Base-by-base conservation (phyloP, 768 basidiomycete species). In the Tricholoma bakamatsutake region DNA sequence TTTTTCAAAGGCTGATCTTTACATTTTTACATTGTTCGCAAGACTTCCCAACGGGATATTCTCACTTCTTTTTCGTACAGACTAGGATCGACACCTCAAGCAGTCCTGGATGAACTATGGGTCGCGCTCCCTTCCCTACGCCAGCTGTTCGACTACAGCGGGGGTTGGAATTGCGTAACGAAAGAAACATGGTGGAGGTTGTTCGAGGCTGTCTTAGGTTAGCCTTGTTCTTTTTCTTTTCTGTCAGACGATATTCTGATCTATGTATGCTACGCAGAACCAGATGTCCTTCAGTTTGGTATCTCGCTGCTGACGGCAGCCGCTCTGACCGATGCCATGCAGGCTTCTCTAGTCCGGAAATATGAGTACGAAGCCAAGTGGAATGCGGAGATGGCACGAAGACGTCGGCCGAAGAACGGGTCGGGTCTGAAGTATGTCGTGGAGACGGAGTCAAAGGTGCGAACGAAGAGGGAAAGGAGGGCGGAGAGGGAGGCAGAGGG, bases 31-130 rank as follows among this genome's bases (percentile, higher is more conserved):
- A 52, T 47, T 31, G 49, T 11, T 35, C 17, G 28, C 9, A 55
- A 86, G 84, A 69, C 67, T 43, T 76, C 81, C 3, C 84, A 87
- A 57, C 77, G 81, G 15, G 81, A 85, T 46, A 64, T 87, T 30
- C 67, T 87, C 13, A 64, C 64, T 0, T 70, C 76, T 0, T 69
- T 86, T 33, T 62, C 67, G 11, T 85, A 77, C 65, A 63, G 67
- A 18, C 66, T 87, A 2, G 81, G 82, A 0, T 76, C 73, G 34
- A 76, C 75, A 7, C 83, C 81, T 12, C 82, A 83, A 33, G 77
- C 77, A 0, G 64, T 85, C 21, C 59, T 87, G 56, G 78, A 82
- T 52, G 83, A 87, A 56, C 61, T 87, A 1, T 85, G 82, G 82
- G 55, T 64, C 28, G 80, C 81, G 6, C 69, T 83, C 5, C 80